Evolutionary conservation across 1,284 basidiomycete species (phyloP), one percentile per base, ranked within the genome.

Genomic region (Calocybe gambosa): DNA sequence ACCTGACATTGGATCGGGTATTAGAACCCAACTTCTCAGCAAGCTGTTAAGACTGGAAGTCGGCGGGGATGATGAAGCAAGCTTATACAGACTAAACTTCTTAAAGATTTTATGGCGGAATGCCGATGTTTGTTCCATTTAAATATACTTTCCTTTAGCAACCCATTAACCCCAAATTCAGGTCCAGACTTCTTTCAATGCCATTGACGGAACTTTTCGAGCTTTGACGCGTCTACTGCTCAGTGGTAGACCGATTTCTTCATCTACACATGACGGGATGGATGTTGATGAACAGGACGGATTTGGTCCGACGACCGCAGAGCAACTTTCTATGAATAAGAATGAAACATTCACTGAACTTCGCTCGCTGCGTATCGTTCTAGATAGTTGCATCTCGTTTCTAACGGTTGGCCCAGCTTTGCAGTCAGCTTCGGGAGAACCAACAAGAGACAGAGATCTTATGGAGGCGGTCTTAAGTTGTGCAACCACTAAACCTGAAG

Each of bases 1-100:
- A 21, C 82, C 90, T n/a, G 77, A 76, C 31, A 43, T 62, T 8
- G 71, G 74, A 2, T 83, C 84, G 7, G 91, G 88, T 1, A 83
- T 93, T 46, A 75, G 80, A 50, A 67, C 69, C 7, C 70, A 77
- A 40, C 63, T 71, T 0, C 64, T 88, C 34, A 62, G 58, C 35
- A 50, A 52, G 23, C 56, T 82, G 31, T 65, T 65, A 21, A 48
- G 45, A 0, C 50, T 53, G 21, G 15, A 45, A 46, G 23, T 44
- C 26, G 34, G 49, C 13, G 42, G 41, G 33, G 36, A 45, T 28
- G 41, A 47, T 42, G 45, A 42, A 38, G 31, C 50, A 48, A 53
- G 53, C 20, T 38, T 54, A 40, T 42, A 58, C 50, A 55, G 64
- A 53, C 57, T 58, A 39, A 59, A 62, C 34, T 62, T 82, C n/a